Evolutionary conservation across 352 stramenopile species (phyloP).

Genomic region (Phytopythium oedochilum): DNA sequence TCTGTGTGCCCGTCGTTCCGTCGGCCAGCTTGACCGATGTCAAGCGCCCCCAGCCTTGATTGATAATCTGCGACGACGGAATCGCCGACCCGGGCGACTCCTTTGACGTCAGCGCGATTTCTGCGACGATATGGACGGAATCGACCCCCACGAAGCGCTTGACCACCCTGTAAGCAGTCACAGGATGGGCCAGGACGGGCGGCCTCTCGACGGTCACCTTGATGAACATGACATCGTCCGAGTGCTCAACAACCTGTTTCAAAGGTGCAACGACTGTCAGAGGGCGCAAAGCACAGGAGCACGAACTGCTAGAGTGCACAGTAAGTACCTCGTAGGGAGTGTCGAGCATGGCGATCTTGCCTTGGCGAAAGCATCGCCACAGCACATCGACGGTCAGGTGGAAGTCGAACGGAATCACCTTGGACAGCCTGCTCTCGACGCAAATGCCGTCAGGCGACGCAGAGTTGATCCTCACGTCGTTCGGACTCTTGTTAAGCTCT

Average conservation of each 20-base stretch:
- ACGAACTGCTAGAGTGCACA: too few species aligned
- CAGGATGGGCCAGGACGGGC: background rate
- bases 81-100: background rate
- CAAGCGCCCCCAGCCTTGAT: background rate
- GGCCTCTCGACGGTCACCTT: background rate
- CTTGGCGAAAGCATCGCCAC: background rate
- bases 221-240: background rate
- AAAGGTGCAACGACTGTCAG: background rate
- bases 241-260: background rate
- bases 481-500: background rate
- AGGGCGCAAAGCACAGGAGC: too few species aligned
- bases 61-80: background rate
- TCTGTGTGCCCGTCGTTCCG: background rate
- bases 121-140: background rate
- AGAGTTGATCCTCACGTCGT: background rate
- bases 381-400: background rate
- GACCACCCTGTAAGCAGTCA: background rate
- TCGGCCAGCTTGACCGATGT: background rate
- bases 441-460: background rate
- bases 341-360: background rate
- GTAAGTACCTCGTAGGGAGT: background rate
- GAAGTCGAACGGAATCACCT: slow-evolving; percentile 5
- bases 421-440: background rate
- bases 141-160: background rate
- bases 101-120: background rate